Conservation (phyloP, 225 moss, liverwort and hornwort species). For the Rhytidiadelphus loreus region DNA sequence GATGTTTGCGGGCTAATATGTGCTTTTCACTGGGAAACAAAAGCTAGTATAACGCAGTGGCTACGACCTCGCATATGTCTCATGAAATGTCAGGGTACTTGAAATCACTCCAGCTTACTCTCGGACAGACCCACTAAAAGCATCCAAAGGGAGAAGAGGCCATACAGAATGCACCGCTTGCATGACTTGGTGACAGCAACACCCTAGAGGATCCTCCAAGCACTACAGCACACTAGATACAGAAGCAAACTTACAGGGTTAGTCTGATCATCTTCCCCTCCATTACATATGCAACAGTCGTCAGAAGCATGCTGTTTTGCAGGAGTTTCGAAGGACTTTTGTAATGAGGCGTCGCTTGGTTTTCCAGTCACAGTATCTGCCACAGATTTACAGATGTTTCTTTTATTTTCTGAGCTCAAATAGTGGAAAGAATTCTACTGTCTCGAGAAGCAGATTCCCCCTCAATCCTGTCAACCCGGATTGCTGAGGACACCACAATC, state of each 20-base stretch:
- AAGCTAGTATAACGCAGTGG: background rate
- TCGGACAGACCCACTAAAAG: background rate
- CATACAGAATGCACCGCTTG: background rate
- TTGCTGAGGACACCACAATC: background rate
- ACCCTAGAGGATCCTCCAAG: background rate
- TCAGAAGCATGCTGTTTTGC: conserved; percentile 16
- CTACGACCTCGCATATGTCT: background rate
- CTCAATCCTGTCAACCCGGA: background rate
- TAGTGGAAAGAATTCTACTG: background rate
- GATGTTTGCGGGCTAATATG: background rate
- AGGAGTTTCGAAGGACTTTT: conserved; percentile 9
- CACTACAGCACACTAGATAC: background rate
- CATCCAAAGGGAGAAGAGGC: background rate
- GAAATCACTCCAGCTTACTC: background rate
- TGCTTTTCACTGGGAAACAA: background rate
- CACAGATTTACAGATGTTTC: background rate
- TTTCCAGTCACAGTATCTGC: conserved; percentile 4
- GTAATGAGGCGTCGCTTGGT: conserved; percentile 1
- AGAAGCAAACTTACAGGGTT: conserved; percentile 39
- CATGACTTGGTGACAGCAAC: background rate
- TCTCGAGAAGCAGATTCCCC: background rate
- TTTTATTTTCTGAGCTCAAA: background rate
- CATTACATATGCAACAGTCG: conserved; percentile 75
- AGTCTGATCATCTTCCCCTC: conserved; percentile 50
- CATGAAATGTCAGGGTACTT: background rate